These are phyloP conservation scores for Rhexocercosporidium sp. DNA, from an alignment of 2,329 filamentous ascomycete species.

Conservation along the genomic window DNA sequence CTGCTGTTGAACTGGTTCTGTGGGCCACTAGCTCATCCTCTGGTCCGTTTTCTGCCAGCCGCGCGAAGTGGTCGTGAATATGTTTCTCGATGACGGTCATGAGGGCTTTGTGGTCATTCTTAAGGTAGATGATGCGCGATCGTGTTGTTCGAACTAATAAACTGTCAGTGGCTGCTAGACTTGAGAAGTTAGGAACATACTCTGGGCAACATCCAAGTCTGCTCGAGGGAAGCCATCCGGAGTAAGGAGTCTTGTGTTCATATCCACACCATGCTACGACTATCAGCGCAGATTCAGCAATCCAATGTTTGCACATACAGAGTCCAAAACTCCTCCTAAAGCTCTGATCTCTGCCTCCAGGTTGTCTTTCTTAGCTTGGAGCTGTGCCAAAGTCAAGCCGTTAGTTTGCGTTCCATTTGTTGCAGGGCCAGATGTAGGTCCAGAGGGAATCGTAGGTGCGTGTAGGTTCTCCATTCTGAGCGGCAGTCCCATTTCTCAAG, in stretches of 20 bases:
- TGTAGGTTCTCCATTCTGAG: conserved; percentile 68
- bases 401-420: conserved; percentile 65
- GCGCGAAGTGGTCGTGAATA: conserved; percentile 90
- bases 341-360: conserved; percentile 88
- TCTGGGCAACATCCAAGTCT: conserved; percentile 94
- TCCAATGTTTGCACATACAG: conserved; percentile 59
- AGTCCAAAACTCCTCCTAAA: conserved; percentile 84
- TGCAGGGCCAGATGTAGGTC: conserved; percentile 67
- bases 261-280: conserved; percentile 83
- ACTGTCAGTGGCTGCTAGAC: conserved; percentile 19
- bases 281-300: conserved; percentile 19
- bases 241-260: conserved; percentile 87
- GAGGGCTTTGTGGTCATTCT: conserved; percentile 91
- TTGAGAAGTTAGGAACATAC: conserved; percentile 54
- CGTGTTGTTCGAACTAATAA: conserved; percentile 87
- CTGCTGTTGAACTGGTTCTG: conserved; percentile 30
- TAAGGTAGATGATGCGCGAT: conserved; percentile 83
- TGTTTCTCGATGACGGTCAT: conserved; percentile 84
- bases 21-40: conserved; percentile 35
- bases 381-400: conserved; percentile 74
- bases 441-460: conserved; percentile 76
- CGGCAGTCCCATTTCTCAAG: conserved; percentile 37
- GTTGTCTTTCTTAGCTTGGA: conserved; percentile 83
- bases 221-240: conserved; percentile 90
- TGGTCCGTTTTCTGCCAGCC: conserved; percentile 53